phyloP scores from a whole-genome alignment of 73 alveolate genomes.

The Paramecium octaurelia region DNA sequence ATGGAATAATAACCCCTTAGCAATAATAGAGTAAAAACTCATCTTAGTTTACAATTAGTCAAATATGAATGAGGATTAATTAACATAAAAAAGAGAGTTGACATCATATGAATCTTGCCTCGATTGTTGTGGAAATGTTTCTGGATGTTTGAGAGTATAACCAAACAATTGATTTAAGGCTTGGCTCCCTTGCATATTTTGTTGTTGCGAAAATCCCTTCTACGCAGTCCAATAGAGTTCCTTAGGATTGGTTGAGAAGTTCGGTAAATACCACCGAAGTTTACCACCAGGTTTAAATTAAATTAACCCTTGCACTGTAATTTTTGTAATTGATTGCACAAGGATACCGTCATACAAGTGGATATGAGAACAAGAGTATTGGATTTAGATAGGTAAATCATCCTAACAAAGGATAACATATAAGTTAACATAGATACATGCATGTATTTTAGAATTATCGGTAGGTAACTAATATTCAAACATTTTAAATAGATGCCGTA shows the following conservation, averaged over 20 bases:
- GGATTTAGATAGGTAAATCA: slow-evolving; percentile 21
- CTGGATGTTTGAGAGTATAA: slow-evolving; percentile 17
- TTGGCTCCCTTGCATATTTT: slow-evolving; percentile 39
- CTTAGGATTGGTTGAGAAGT: slow-evolving; percentile 18
- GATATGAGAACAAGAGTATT: slow-evolving; percentile 43
- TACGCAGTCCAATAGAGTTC: slow-evolving; percentile 17
- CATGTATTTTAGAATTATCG: slow-evolving; percentile 42
- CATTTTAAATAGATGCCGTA: background rate
- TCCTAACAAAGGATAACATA: slow-evolving; percentile 14
- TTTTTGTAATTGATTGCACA: background rate
- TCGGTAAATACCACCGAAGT: background rate
- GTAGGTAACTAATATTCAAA: background rate
- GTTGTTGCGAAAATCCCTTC: slow-evolving; percentile 50
- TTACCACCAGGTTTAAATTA: slow-evolving; percentile 36
- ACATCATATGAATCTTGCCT: slow-evolving; percentile 25
- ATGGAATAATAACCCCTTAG: slow-evolving; percentile 10
- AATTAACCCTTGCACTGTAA: slow-evolving; percentile 50
- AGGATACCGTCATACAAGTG: slow-evolving; percentile 21
- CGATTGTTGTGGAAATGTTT: slow-evolving; percentile 23
- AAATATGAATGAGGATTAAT: background rate
- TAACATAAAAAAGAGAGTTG: background rate
- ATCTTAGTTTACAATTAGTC: background rate
- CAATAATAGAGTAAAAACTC: background rate
- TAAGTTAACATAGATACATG: slow-evolving; percentile 22
- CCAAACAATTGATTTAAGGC: background rate